These are phyloP conservation scores for Eucalyptus sp. DNA, from an alignment of 345 rosid species.

Conservation along the genomic window DNA sequence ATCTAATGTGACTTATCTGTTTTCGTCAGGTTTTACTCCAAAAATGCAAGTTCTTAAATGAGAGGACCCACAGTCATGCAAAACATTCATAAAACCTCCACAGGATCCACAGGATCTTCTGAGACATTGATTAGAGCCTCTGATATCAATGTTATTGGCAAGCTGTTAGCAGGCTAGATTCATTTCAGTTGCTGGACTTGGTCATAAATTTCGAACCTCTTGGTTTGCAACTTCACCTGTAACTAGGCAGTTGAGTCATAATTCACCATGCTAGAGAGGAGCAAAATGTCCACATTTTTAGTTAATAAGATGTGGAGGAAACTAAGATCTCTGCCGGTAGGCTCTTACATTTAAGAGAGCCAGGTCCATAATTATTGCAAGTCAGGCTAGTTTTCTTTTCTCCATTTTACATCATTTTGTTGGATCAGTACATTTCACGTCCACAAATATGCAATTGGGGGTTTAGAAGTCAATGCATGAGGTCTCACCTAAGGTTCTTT, in stretches of 20 bases:
- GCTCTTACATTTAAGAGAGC: not conserved
- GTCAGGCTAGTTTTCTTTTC: not conserved
- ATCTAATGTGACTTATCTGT: not conserved
- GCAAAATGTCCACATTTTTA: not conserved
- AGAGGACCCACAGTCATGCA: not conserved
- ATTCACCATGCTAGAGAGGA: not conserved
- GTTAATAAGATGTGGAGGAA: not conserved
- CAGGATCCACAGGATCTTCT: not conserved
- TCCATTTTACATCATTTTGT: not conserved
- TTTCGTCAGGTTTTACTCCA: not conserved
- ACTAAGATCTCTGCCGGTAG: not conserved
- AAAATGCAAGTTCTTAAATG: not conserved
- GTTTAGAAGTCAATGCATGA: not conserved
- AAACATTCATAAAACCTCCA: not conserved
- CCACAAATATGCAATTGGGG: not conserved
- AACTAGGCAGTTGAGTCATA: not conserved
- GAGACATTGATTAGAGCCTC: not conserved
- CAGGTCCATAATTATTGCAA: not conserved
- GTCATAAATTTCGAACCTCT: not conserved
- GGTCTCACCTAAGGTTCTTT: not conserved
- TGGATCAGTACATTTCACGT: not conserved
- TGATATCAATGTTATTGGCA: not conserved
- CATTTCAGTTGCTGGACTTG: not conserved
- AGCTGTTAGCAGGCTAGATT: not conserved
- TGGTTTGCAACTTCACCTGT: not conserved